Evolutionary conservation across 352 stramenopile species (phyloP).

Genomic region (Globisporangium nunn): DNA sequence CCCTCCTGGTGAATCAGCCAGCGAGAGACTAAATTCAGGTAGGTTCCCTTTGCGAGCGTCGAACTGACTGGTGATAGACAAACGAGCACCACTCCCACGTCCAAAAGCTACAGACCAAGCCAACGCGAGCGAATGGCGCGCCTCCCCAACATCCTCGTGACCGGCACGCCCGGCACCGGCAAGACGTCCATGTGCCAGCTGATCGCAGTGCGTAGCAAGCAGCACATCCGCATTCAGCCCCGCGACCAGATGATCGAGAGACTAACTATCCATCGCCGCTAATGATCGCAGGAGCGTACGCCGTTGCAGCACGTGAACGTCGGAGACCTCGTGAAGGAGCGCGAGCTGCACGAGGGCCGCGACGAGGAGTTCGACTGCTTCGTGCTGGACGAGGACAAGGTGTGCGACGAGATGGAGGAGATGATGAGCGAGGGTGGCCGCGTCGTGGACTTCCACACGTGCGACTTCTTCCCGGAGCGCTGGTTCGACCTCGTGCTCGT

Average conservation of each 20-base stretch:
- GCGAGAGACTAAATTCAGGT: too few relatives aligned
- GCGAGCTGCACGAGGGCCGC: constrained; percentile 66
- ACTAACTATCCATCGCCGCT: neutral
- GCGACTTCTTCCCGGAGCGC: constrained; percentile 96
- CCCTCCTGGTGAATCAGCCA: too few relatives aligned
- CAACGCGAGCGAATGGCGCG: constrained; percentile 28
- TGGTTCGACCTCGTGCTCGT: constrained; percentile 96
- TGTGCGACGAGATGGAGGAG: constrained; percentile 93
- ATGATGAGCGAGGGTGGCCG: constrained; percentile 85
- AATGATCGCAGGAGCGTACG: constrained; percentile 49
- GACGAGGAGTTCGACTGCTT: constrained; percentile 96
- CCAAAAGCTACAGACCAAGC: constrained; percentile 1
- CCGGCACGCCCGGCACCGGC: constrained; percentile 94
- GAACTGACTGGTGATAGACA: too few relatives aligned
- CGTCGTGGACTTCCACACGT: constrained; percentile 96
- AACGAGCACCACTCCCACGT: too few relatives aligned
- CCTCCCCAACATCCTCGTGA: constrained; percentile 95
- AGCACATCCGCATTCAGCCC: neutral
- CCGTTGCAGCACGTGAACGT: constrained; percentile 93
- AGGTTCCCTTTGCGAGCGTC: too few relatives aligned
- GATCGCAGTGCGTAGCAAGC: constrained; percentile 55
- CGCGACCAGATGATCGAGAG: neutral
- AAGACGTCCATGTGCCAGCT: constrained; percentile 93
- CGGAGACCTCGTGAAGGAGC: constrained; percentile 88
- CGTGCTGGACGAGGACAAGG: constrained; percentile 96